Evolutionary conservation across 495 filamentous ascomycete species (phyloP).

Genomic region (Astrothelium macrocarpum): DNA sequence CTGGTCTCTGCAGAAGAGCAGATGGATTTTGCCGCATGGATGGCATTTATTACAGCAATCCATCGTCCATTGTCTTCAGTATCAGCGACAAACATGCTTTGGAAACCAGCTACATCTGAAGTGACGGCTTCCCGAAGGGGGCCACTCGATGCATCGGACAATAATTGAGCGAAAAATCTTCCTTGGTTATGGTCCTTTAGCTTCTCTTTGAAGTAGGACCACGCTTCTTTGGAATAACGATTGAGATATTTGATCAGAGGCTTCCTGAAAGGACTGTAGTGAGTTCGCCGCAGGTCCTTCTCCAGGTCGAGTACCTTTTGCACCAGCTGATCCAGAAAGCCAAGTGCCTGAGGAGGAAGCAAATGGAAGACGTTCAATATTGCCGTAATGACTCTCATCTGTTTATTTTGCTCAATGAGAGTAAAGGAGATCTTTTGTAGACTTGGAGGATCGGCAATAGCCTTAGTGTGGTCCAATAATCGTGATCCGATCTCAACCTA

Average conservation of each 20-base stretch:
- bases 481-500: conserved; percentile 82
- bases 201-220: conserved; percentile 63
- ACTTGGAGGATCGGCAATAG: conserved; percentile 68
- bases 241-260: conserved; percentile 94
- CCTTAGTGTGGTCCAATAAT: conserved; percentile 83
- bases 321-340: conserved; percentile 82
- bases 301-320: conserved; percentile 85
- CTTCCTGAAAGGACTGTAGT: conserved; percentile 84
- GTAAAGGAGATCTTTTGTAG: conserved; percentile 89
- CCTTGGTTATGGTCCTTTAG: conserved; percentile 78
- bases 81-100: conserved; percentile 55
- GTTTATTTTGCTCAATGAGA: conserved; percentile 78
- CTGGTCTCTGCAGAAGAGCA: conserved; percentile 48
- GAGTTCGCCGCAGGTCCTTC: conserved; percentile 72
- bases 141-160: conserved; percentile 64
- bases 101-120: conserved; percentile 55
- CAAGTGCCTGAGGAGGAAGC: conserved; percentile 73
- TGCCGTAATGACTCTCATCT: conserved; percentile 86
- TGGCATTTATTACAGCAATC: conserved; percentile 73
- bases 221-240: conserved; percentile 79
- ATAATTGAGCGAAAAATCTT: conserved; percentile 88
- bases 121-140: conserved; percentile 64
- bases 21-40: conserved; percentile 73
- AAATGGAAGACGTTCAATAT: conserved; percentile 97
- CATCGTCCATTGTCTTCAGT: conserved; percentile 50